Evolutionary conservation across 805 yeast genomes (phyloP), one percentile per base, ranked within the genome.

Genomic region (Isabelozyma rhagii): DNA sequence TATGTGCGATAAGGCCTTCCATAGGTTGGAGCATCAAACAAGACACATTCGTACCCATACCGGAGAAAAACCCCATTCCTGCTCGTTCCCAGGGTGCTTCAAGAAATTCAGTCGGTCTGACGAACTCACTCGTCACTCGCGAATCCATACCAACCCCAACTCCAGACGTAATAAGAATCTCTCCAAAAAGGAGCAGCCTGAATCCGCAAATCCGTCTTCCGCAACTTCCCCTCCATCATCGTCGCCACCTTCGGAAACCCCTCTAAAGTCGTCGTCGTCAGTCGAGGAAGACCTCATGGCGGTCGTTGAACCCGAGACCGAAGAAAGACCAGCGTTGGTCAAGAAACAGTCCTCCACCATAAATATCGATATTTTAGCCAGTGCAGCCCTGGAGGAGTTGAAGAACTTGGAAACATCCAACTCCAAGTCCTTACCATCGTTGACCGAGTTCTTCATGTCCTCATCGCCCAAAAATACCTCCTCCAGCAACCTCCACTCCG

Each of bases 41-140:
- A 76, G 93, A 59, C 93, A 86, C 59, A 84, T 86, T 51, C 72
- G 92, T 59, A 86, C 91, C 10, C 93, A 86, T 60, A 86, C 93
- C 0, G 93, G 93, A 25, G 92, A 87, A 60, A 85, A 84, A 62
- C 93, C 93, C 3, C 91, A 86, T 64, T 79, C 78, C n/a, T 86
- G 92, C 66, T 78, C 82, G 27, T 86, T 77, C 55, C 86, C 87
- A 0, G 87, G 87, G 0, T 86, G 93, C 63, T 71, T 75, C 49
- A 86, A 86, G 67, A 74, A 78, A 51, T 86, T 86, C 59, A 79
- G 86, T 44, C 70, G 93, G 49, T 80, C 85, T 29, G 93, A 86
- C 64, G 93, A 86, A 61, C 69, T 86, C 47, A 86, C 90, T 11
- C 76, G 93, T 61, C 93, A 86, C 63, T 72, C 80, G 45, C 73